Conservation (phyloP, 169 alveolate species). For the Cryptosporidium bovis region DNA sequence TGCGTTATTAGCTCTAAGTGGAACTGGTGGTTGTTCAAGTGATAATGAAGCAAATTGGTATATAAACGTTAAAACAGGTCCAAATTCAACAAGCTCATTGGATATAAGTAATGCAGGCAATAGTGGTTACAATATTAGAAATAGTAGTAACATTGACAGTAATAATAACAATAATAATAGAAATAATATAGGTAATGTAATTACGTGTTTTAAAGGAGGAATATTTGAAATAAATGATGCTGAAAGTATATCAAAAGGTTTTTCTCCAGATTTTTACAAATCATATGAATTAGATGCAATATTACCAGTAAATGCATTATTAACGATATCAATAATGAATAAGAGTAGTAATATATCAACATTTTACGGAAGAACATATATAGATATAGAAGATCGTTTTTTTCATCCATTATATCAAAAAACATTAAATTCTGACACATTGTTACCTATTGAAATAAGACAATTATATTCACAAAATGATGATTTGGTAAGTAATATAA, state of each 20-base stretch:
- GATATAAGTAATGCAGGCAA: background rate
- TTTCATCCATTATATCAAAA: conserved; percentile 69
- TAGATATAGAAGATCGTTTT: conserved; percentile 72
- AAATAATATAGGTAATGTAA: conserved; percentile 3
- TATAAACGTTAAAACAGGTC: conserved; percentile 54
- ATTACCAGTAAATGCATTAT: conserved; percentile 62
- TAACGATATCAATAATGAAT: conserved; percentile 54
- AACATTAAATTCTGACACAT: conserved; percentile 21
- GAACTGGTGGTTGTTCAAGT: conserved; percentile 4
- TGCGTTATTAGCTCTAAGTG: conserved; percentile 62
- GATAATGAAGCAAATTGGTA: conserved; percentile 68
- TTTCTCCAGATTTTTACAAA: conserved; percentile 70
- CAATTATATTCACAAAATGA: conserved; percentile 30
- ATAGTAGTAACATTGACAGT: background rate
- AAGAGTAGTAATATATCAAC: conserved; percentile 48
- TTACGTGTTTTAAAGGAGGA: conserved; percentile 2
- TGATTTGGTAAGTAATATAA: background rate
- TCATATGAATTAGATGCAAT: conserved; percentile 70
- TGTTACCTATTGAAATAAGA: conserved; percentile 66
- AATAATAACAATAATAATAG: background rate
- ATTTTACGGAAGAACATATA: conserved; percentile 67
- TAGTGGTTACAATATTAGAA: background rate
- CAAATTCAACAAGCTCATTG: background rate
- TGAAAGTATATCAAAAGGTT: conserved; percentile 60
- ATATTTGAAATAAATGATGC: conserved; percentile 72